These are phyloP conservation scores for Aaosphaeria arxii DNA, from an alignment of 2,329 filamentous ascomycete species.

Conservation along the genomic window DNA sequence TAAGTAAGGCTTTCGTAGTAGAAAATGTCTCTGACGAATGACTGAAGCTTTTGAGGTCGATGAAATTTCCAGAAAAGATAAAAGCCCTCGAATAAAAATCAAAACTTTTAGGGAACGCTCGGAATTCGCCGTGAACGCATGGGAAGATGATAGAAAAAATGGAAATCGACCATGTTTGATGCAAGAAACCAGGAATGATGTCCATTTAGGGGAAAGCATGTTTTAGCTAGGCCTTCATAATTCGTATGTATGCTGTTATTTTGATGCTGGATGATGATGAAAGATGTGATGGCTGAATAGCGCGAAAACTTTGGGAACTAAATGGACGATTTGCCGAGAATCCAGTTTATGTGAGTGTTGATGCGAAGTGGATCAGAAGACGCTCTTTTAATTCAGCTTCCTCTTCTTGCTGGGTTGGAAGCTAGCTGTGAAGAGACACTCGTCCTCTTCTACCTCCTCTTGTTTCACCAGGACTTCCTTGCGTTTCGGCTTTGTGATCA, in stretches of 20 bases:
- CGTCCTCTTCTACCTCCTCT: neutral
- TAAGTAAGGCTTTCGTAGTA: no score
- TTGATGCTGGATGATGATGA: neutral
- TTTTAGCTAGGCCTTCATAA: no score
- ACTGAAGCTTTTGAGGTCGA: no score
- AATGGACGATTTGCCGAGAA: neutral
- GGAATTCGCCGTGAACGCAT: no score
- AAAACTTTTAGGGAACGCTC: no score
- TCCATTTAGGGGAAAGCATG: no score
- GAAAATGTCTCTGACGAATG: no score
- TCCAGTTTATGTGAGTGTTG: neutral
- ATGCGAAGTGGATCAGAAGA: neutral
- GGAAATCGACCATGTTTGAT: neutral
- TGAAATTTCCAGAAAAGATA: no score
- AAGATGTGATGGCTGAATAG: neutral
- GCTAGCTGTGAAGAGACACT: neutral
- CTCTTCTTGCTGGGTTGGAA: neutral
- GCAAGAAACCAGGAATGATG: no score
- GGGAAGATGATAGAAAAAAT: slow-evolving; percentile 3
- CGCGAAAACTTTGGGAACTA: neutral
- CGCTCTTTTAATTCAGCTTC: neutral
- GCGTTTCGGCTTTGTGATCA: no score
- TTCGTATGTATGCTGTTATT: no score
- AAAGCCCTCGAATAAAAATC: no score
- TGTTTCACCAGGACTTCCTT: neutral